These are phyloP conservation scores for Trametes punicea DNA, from an alignment of 768 basidiomycete genomes.

Conservation along the genomic window DNA sequence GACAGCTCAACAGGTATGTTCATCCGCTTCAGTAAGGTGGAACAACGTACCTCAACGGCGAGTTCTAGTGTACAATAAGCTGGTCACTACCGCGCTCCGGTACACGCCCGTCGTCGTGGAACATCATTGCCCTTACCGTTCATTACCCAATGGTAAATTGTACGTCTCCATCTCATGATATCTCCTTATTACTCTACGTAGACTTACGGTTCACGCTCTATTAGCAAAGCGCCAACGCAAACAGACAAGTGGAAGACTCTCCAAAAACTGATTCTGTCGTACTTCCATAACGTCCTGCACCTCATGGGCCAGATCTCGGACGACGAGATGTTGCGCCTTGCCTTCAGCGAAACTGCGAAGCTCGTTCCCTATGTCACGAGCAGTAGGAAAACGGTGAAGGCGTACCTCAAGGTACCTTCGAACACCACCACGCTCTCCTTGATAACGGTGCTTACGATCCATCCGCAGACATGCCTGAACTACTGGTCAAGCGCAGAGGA, in stretches of 20 bases:
- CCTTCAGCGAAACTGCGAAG: constrained; percentile 82
- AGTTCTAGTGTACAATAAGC: constrained; percentile 83
- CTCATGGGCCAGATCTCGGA: constrained; percentile 75
- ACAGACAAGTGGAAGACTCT: constrained; percentile 78
- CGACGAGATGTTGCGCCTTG: constrained; percentile 59
- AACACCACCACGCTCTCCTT: not conserved
- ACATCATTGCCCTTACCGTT: constrained; percentile 88
- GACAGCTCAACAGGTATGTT: constrained; percentile 70
- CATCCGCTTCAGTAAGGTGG: not conserved
- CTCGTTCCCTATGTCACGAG: constrained; percentile 84
- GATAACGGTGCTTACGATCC: not conserved
- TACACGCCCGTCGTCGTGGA: constrained; percentile 89
- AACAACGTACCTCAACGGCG: not conserved
- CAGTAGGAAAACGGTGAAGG: constrained; percentile 80
- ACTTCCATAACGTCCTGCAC: constrained; percentile 83
- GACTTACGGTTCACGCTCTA: not conserved
- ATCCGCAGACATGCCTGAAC: constrained; percentile 67
- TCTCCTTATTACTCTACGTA: not conserved
- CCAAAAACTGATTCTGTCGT: constrained; percentile 84
- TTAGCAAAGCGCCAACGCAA: constrained; percentile 83
- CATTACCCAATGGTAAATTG: constrained; percentile 80
- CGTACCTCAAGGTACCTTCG: constrained; percentile 78
- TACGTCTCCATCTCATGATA: constrained; percentile 37
- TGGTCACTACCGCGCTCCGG: constrained; percentile 79
- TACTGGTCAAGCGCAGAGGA: constrained; percentile 85